phyloP scores from a whole-genome alignment of 768 basidiomycete genomes.

The Jaapia argillacea region DNA sequence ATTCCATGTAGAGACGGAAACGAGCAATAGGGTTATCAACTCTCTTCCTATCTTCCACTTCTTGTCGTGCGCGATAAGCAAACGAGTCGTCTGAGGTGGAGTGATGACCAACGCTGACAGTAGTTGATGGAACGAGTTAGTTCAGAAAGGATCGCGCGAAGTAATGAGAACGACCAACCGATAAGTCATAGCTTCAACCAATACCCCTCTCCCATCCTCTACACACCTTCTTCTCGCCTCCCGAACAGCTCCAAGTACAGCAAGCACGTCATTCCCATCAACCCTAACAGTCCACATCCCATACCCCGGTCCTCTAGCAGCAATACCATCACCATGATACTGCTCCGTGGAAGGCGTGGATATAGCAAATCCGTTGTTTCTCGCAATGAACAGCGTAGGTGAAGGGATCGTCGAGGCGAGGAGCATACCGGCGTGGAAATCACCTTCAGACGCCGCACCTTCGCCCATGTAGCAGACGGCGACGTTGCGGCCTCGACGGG shows the following conservation, averaged over 20 bases:
- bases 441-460: conserved; percentile 90
- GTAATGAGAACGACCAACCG: conserved; percentile 32
- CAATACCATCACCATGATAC: conserved; percentile 89
- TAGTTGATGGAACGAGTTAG: background rate
- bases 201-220: conserved; percentile 70
- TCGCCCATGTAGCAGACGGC: conserved; percentile 91
- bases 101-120: conserved; percentile 76
- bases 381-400: conserved; percentile 64
- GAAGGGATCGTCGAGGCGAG: conserved; percentile 69
- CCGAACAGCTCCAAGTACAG: conserved; percentile 64
- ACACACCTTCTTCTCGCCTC: conserved; percentile 66
- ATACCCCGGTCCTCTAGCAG: conserved; percentile 84
- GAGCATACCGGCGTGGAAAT: conserved; percentile 88
- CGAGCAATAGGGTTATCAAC: conserved; percentile 84
- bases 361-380: conserved; percentile 91
- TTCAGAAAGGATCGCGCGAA: background rate
- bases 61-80: conserved; percentile 81
- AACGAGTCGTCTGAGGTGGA: conserved; percentile 95
- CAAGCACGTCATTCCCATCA: conserved; percentile 88
- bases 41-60: conserved; percentile 87
- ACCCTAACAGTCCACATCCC: conserved; percentile 88
- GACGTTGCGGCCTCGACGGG: conserved; percentile 60
- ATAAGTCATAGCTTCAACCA: conserved; percentile 89
- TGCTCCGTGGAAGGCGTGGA: conserved; percentile 87
- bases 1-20: conserved; percentile 79